Evolutionary conservation across 352 stramenopile genomes (phyloP), one percentile per base, ranked within the genome.

Genomic region (Pythium biforme): DNA sequence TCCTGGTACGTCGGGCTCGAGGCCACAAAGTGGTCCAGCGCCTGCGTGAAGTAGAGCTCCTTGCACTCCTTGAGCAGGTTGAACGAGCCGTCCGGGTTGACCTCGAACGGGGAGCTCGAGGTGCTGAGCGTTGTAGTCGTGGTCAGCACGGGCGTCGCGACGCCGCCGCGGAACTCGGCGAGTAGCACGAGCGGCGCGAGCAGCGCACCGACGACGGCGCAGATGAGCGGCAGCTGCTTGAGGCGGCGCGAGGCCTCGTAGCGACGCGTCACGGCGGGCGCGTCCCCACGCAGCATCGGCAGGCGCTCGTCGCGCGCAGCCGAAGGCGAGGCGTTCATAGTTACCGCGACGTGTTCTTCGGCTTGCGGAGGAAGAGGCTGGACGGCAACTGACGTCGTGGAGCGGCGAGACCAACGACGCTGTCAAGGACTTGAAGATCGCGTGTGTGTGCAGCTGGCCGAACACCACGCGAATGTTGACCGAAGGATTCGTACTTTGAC

Each of bases 21-120:
- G 33, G 76, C 68, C 49, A 81, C 69, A 62, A 92, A 93, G 71
- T 93, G 82, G 66, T 91, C 84, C 54, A 93, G 78, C 55, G 74
- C 76, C 74, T 93, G 84, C 31, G 73, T 81, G 55, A 91, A 85
- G 64, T 79, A 90, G 20, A 72, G 76, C 66, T 93, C 82, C 37
- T 91, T 70, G 63, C 84, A 93, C 26, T 91, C 62, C 5, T 58
- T 54, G 19, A 85, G 62, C 47, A 91, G 51, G 34, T 92, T 75
- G 37, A 58, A 74, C 27, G 66, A 68, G 33, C 64, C 69, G 33
- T 87, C 78, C n/a, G 72, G 48, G 49, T 77, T 74, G 25, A 77
- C 48, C 29, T 69, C 58, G 62, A 69, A 81, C n/a, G 62, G 59
- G 9, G 34, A 14, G 9, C 34, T 40, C 9, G 34, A 14, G 9